Base-by-base conservation (phyloP, 163 green algal genomes). In the Scenedesmus sp. region DNA sequence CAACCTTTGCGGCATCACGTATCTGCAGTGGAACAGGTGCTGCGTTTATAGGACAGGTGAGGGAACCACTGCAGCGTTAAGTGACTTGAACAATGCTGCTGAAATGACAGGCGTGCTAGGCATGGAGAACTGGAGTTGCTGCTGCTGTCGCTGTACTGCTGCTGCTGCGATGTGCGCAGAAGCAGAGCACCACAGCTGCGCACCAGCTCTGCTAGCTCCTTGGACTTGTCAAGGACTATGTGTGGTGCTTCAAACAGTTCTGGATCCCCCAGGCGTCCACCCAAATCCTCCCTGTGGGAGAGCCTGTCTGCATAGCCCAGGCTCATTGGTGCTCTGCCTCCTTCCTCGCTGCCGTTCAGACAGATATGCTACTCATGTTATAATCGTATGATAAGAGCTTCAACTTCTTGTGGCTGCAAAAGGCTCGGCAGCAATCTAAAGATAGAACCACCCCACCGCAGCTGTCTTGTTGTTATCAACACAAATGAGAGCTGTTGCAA, bases 231-330 rank as follows among this genome's bases (percentile, higher is more conserved):
- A 4, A 85, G 33, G 13, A 97, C n/a, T 2, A 80, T 40, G 0
- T 89, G 81, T 0, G 80, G n/a, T 22, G 56, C 87, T 5, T 98
- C 97, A 22, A 91, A 90, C 4, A 94, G 87, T 92, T 99, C 97
- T 33, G 94, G 93, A 20, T 93, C 94, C 0, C 97, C 97, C n/a
- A 99, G 90, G 79, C 95, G 94, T 0, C 97, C 97, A 0, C 97
- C 97, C 30, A 98, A 80, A 43, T 98, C 97, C 4, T 97, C 95
- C 26, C 95, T 92, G 42, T 92, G 96, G 20, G 93, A 95, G 3
- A 99, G 92, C 26, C 94, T 93, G 24, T 97, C 94, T 9, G 97
- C 97, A 86, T 98, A 98, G 0, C 96, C 96, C 16, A 98, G 73
- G 7, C 91, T 94, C 93, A 95, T 95, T 12, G 20, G n/a, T 70